Evolutionary conservation across 257 asterid species (phyloP).

Genomic region (Lithospermum erythrorhizon): DNA sequence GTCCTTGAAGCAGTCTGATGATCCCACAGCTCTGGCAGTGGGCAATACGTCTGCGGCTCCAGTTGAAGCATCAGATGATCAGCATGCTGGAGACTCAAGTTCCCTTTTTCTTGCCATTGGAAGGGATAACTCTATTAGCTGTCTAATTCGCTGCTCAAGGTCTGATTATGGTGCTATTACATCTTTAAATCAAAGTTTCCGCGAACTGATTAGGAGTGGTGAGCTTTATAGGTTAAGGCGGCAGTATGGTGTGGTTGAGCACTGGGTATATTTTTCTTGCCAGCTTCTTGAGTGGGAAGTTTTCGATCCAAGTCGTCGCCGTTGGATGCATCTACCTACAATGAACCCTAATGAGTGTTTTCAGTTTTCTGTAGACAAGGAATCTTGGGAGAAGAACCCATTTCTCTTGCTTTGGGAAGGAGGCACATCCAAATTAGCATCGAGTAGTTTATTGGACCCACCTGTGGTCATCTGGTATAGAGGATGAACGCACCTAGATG

Average conservation of each 20-base stretch:
- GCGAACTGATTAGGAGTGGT: conserved; percentile 57
- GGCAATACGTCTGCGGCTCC: conserved; percentile 16
- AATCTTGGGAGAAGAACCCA: too few species aligned
- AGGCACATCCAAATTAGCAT: conserved; percentile 53
- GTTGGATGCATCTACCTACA: conserved; percentile 82
- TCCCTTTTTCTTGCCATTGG: conserved; percentile 65
- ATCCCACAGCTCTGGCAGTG: conserved; percentile 15
- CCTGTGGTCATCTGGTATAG: conserved; percentile 83
- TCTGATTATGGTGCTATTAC: conserved; percentile 80
- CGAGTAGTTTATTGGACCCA: conserved; percentile 74
- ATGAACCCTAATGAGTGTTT: conserved; percentile 70
- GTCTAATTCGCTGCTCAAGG: conserved; percentile 69
- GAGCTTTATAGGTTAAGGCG: conserved; percentile 66
- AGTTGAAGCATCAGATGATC: conserved; percentile 16
- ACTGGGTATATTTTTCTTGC: conserved; percentile 96
- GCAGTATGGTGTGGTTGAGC: conserved; percentile 51
- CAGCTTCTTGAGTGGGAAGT: conserved; percentile 91
- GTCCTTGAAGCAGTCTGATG: conserved; percentile 31
- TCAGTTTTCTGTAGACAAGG: conserved; percentile 69
- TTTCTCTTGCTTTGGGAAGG: conserved; percentile 85
- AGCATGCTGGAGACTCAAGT: conserved; percentile 38
- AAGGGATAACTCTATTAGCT: conserved; percentile 65
- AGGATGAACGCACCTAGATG: conserved; percentile 79
- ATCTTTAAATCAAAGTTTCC: conserved; percentile 56
- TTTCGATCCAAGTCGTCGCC: conserved; percentile 77